Conservation (phyloP, 139 green algal species). For the Closterium sp. region DNA sequence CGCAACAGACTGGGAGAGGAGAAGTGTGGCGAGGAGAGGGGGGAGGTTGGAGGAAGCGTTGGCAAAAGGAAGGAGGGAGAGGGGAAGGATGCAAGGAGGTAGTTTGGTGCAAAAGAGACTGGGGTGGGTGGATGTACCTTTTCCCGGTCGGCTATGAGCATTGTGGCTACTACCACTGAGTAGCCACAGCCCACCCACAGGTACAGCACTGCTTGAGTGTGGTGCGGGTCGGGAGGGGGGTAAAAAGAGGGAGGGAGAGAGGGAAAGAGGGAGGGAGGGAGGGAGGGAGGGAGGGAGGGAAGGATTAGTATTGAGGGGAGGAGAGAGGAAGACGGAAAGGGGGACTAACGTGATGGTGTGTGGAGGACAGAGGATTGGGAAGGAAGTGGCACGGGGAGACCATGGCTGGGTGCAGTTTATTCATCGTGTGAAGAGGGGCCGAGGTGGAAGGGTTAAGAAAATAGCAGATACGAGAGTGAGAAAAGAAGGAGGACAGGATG, state of each 20-base stretch:
- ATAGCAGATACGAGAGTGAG: neutral
- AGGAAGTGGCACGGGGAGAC: neutral
- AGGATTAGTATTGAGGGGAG: neutral
- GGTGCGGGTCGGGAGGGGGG: neutral
- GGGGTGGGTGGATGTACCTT: neutral
- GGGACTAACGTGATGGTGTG: no score
- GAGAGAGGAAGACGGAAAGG: neutral
- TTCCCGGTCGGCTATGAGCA: neutral
- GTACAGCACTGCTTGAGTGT: neutral
- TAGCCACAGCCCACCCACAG: slow-evolving; percentile 6
- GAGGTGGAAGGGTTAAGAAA: neutral
- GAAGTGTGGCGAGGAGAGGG: neutral
- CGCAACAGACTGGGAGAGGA: neutral
- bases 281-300: no score
- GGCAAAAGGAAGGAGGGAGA: neutral
- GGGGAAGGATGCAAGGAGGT: no score
- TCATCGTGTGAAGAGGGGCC: no score
- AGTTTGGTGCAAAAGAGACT: no score
- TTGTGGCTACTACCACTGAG: neutral
- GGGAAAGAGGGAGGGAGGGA: no score
- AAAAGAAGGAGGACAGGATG: neutral
- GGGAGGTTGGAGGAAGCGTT: neutral
- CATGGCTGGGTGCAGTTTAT: no score
- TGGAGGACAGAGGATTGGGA: neutral
- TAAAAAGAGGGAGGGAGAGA: neutral